A percentile compares a stretch with the other conserved stretches of the same genome.
phyloP scores from a whole-genome alignment of 108 stramenopile species.

The Stephanodiscus triporus region DNA sequence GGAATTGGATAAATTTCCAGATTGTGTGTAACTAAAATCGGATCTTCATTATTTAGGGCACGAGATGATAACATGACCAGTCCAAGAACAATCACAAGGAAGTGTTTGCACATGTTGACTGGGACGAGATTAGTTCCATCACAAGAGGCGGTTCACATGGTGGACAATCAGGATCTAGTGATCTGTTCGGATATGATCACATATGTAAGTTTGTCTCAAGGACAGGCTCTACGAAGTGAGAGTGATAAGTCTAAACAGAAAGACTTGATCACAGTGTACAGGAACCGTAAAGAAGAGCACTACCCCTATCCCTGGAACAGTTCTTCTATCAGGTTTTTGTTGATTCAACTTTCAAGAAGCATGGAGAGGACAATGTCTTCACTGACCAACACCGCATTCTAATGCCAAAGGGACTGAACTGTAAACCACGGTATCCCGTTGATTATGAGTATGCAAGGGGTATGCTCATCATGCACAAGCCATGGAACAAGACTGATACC shows the following conservation, averaged over 20 bases:
- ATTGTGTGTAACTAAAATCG: too few species aligned
- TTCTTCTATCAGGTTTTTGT: background rate
- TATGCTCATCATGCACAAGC: slow-evolving; percentile 23
- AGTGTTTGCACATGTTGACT: background rate
- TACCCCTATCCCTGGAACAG: background rate
- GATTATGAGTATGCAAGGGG: slow-evolving; percentile 17
- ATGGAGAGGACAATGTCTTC: background rate
- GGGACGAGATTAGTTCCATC: too few species aligned
- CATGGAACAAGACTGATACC: background rate
- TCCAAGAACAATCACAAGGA: background rate
- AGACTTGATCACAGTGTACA: background rate
- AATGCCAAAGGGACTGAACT: slow-evolving; percentile 4
- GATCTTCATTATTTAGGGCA: too few species aligned
- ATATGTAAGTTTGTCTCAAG: background rate
- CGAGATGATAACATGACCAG: background rate
- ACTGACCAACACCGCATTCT: slow-evolving; percentile 1
- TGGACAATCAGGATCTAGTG: background rate
- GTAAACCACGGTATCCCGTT: slow-evolving; percentile 3
- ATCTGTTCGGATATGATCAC: background rate
- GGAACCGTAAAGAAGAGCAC: background rate
- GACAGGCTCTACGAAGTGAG: background rate
- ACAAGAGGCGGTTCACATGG: background rate
- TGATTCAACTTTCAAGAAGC: too few species aligned
- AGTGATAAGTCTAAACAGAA: too few species aligned
- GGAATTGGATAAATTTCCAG: too few species aligned